Percentiles rank a stretch among this genome's conserved stretches.
Evolutionary conservation across 2,329 filamentous ascomycete species (phyloP).

Genomic region (Acephala macrosclerotiorum): DNA sequence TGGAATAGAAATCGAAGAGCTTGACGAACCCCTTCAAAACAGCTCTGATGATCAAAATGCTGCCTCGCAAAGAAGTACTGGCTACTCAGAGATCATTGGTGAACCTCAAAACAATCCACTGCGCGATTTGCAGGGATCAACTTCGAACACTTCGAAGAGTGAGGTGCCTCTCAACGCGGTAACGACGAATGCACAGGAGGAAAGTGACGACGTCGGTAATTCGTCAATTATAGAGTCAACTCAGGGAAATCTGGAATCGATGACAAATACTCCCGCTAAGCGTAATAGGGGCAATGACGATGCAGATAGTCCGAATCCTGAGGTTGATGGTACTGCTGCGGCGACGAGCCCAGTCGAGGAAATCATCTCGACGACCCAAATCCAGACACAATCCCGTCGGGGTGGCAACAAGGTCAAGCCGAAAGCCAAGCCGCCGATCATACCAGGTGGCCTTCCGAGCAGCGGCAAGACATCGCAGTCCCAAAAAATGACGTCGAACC

Average conservation of each 20-base stretch:
- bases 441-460: neutral
- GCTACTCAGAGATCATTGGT: neutral
- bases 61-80: conserved; percentile 6
- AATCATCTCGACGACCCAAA: neutral
- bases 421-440: conserved; percentile 27
- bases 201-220: neutral
- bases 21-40: neutral
- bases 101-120: neutral
- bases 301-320: neutral
- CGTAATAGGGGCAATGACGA: neutral
- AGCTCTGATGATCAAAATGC: neutral
- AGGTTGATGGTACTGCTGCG: neutral
- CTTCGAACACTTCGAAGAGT: neutral
- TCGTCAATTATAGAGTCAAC: neutral
- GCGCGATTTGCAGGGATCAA: neutral
- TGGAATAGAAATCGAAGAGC: neutral
- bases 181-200: neutral
- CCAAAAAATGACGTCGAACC: neutral
- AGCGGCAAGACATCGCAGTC: neutral
- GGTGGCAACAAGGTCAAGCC: conserved; percentile 17
- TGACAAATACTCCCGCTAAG: neutral
- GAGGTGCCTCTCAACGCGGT: neutral
- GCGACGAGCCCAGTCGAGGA: neutral
- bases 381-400: conserved; percentile 1
- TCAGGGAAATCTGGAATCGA: neutral